Evolutionary conservation across 179 eudicot species (phyloP), one percentile per base, ranked within the genome.

Genomic region (Patellifolia procumbens): DNA sequence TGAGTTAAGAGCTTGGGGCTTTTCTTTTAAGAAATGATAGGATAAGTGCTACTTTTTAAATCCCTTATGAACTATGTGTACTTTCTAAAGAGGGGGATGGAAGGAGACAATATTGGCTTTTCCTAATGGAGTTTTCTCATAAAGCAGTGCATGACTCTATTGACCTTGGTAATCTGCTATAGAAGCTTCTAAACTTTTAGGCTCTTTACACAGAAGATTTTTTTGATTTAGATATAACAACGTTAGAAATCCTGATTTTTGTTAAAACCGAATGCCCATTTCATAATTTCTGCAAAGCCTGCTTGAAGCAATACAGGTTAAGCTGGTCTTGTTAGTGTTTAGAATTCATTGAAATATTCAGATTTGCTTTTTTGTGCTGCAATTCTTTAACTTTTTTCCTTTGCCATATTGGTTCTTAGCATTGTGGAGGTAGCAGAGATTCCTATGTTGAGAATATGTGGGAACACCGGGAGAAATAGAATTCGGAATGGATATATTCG

Each of bases 1-100:
- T 68, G 71, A 68, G 31, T 4, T 70, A 62, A 31, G 48, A 32
- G 45, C 62, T 34, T 70, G 61, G 45, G 11, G 22, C n/a, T 26
- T 65, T 4, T 24, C 6, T 15, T 15, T n/a, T 28, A 16, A 56
- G 61, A 45, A 42, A 39, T 66, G 20, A 24, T 49, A 10, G 28
- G 49, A 35, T 10, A 8, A 55, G 22, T 22, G 16, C 10, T 22
- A 0, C 63, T 26, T 29, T 58, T 24, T 26, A 11, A 11, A 26
- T 4, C 60, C 60, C 60, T 58, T 58, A 28, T 24, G 15, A 9
- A 58, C 32, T 15, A 22, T 39, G 24, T 3, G 12, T n/a, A 29
- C 29, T 3, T 65, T 65, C 49, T 24, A 3, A 11, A 48, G 56
- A 48, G 39, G 24, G 46, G 29, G 61, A 60, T 70, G 58, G 43